phyloP scores from a whole-genome alignment of 805 yeast genomes.

The Clavispora phyllophila region DNA sequence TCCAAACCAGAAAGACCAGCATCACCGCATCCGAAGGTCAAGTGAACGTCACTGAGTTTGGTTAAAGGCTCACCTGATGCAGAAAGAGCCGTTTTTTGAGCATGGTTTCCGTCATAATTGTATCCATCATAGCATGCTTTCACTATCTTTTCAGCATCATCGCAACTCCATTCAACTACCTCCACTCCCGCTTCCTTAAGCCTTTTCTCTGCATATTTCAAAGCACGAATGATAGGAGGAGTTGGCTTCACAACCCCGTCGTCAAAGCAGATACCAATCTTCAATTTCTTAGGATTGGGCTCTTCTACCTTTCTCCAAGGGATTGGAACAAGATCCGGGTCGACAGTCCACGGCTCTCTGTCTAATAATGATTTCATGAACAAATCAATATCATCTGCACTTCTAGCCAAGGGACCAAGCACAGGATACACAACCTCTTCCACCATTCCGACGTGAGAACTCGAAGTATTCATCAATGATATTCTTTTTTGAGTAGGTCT shows the following conservation, averaged over 20 bases:
- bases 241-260: conserved; percentile 17
- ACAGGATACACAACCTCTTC: conserved; percentile 12
- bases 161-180: conserved; percentile 14
- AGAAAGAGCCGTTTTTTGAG: conserved; percentile 10
- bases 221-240: conserved; percentile 14
- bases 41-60: conserved; percentile 8
- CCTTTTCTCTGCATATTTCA: conserved; percentile 9
- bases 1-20: conserved; percentile 14
- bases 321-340: conserved; percentile 13
- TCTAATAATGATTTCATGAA: conserved; percentile 13
- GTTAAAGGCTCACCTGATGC: conserved; percentile 13
- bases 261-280: conserved; percentile 12
- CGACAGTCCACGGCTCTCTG: conserved; percentile 13
- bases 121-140: conserved; percentile 13
- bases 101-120: conserved; percentile 13
- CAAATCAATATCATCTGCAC: conserved; percentile 14
- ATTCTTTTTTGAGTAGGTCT: conserved; percentile 13
- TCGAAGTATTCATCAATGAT: conserved; percentile 7
- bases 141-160: conserved; percentile 10
- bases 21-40: conserved; percentile 15
- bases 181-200: conserved; percentile 12
- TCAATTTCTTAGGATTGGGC: conserved; percentile 9
- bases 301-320: conserved; percentile 12
- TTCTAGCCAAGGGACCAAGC: conserved; percentile 14
- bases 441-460: conserved; percentile 1